These are phyloP conservation scores for Kappamyces sp. DNA, from an alignment of 192 early-diverging fungal genomes.

Conservation along the genomic window DNA sequence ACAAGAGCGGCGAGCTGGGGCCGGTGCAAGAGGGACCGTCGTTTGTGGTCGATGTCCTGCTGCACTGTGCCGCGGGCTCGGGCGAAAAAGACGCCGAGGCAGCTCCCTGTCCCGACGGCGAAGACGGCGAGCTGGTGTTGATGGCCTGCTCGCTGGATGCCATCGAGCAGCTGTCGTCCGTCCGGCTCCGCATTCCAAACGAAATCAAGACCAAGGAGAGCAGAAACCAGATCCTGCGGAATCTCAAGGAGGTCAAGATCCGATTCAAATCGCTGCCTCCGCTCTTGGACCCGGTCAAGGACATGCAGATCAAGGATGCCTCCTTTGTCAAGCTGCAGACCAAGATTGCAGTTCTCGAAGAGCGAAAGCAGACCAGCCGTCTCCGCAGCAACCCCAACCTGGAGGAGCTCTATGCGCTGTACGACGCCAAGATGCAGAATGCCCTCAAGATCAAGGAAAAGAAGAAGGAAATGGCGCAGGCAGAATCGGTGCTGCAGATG, in stretches of 20 bases:
- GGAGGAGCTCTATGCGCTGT: conserved; percentile 51
- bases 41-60: conserved; percentile 79
- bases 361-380: conserved; percentile 54
- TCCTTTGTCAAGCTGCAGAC: conserved; percentile 16
- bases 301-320: conserved; percentile 78
- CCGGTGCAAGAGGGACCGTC: conserved; percentile 36
- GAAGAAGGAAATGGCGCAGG: conserved; percentile 67
- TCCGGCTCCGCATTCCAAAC: conserved; percentile 68
- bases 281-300: conserved; percentile 79
- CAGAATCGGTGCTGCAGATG: conserved; percentile 79
- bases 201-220: conserved; percentile 54
- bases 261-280: conserved; percentile 69
- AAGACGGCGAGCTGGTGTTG: conserved; percentile 60
- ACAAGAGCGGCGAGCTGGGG: conserved; percentile 17
- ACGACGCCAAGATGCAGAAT: conserved; percentile 60
- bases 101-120: conserved; percentile 46
- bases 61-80: conserved; percentile 69
- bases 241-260: conserved; percentile 61
- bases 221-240: conserved; percentile 56
- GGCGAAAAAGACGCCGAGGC: conserved; percentile 44
- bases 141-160: conserved; percentile 71
- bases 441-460: conserved; percentile 54
- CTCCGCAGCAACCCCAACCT: conserved; percentile 52
- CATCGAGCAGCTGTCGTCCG: conserved; percentile 66
- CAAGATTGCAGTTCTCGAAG: conserved; percentile 70